Conservation (phyloP, 768 basidiomycete genomes). For the Imleria badia region DNA sequence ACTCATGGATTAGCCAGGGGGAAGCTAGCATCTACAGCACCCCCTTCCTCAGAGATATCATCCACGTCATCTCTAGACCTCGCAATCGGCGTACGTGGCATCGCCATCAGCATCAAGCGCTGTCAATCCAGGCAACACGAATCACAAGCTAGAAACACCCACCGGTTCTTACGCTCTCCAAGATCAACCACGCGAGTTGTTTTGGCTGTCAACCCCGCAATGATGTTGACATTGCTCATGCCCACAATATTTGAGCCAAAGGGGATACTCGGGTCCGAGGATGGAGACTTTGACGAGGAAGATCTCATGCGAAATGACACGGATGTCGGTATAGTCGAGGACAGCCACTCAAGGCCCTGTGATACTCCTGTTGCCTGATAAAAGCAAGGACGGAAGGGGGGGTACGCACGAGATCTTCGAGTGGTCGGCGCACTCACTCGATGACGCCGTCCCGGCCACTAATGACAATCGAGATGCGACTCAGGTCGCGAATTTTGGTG, state of each 20-base stretch:
- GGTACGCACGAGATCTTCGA: constrained; percentile 87
- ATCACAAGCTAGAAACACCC: constrained; percentile 24
- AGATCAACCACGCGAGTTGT: constrained; percentile 82
- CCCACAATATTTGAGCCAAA: constrained; percentile 94
- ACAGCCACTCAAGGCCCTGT: constrained; percentile 99
- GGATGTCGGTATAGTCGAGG: constrained; percentile 93
- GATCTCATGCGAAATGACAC: constrained; percentile 88
- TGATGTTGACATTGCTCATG: constrained; percentile 90
- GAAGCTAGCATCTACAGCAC: constrained; percentile 82
- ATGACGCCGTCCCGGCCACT: constrained; percentile 97
- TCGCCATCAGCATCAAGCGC: constrained; percentile 68
- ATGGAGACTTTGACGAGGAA: constrained; percentile 96
- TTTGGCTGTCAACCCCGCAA: constrained; percentile 94
- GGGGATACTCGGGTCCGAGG: constrained; percentile 92
- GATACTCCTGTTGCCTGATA: not conserved
- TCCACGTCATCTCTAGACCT: constrained; percentile 59
- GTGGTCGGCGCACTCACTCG: constrained; percentile 92
- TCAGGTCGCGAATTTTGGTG: constrained; percentile 95
- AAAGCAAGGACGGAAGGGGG: not conserved
- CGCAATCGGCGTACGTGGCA: constrained; percentile 92
- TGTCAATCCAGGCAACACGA: too few species aligned
- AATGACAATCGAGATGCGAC: constrained; percentile 97
- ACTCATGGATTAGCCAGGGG: constrained; percentile 43
- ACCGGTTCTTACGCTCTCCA: constrained; percentile 96
- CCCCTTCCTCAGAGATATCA: constrained; percentile 47